Evolutionary conservation across 768 basidiomycete species (phyloP).

Genomic region (Termitomyces sp.): DNA sequence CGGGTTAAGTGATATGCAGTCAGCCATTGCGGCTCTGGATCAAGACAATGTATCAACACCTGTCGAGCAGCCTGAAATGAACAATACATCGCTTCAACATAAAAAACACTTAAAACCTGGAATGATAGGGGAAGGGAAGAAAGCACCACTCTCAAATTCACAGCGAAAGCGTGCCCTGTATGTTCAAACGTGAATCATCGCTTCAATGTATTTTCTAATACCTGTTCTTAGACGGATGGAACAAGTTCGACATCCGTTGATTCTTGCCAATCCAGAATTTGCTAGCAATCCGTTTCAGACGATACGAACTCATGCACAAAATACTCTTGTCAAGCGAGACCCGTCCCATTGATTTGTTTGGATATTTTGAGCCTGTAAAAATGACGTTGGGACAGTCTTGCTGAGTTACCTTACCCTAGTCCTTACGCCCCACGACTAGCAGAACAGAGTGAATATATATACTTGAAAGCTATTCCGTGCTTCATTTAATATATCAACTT

Average conservation of each 20-base stretch:
- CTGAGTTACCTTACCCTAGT: not conserved
- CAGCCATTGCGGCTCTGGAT: conserved; percentile 51
- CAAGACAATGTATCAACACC: conserved; percentile 18
- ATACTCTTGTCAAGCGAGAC: conserved; percentile 55
- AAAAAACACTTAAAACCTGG: conserved; percentile 29
- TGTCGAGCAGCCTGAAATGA: conserved; percentile 10
- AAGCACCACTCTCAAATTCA: conserved; percentile 46
- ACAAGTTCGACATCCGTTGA: conserved; percentile 61
- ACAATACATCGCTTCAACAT: conserved; percentile 13
- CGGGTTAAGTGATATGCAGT: conserved; percentile 44
- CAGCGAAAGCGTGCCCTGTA: conserved; percentile 71
- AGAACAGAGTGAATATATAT: not conserved
- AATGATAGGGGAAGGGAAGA: conserved; percentile 65
- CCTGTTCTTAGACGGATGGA: conserved; percentile 48
- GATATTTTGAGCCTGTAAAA: not conserved
- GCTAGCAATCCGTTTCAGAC: conserved; percentile 68
- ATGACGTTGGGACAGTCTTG: not conserved
- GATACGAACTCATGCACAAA: conserved; percentile 74
- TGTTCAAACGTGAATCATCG: conserved; percentile 21
- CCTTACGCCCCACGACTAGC: not conserved
- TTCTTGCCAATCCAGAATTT: conserved; percentile 62
- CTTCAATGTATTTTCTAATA: not conserved
- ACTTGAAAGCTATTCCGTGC: not conserved
- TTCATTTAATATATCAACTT: not conserved
- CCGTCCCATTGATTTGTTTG: not conserved